Base-by-base conservation (phyloP, 116 monocot species). In the Thalassia testudinum region DNA sequence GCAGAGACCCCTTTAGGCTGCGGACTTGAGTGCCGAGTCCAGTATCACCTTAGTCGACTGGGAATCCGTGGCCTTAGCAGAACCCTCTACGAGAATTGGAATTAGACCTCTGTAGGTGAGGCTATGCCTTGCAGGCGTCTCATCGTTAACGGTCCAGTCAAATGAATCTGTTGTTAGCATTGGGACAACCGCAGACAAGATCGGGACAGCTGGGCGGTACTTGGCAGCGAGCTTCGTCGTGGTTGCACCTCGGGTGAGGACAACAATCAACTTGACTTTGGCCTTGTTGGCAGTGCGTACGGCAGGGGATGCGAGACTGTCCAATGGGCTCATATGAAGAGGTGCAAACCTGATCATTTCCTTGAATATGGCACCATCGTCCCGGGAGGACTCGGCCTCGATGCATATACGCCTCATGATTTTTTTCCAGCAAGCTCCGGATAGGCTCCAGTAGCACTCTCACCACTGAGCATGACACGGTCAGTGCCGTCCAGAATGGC, bases 401-500 rank as follows among this genome's bases (percentile, higher is more conserved):
- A 89, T 62, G 56, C 89, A 89, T n/a, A 89, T 89, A 49, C 60
- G 66, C 22, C 80, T 66, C 89, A 89, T 89, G 61, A 72, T 64
- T 61, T 70, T 49, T 2, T 76, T 19, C 83, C 89, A 0, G 89
- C 89, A 1, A 80, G 49, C 62, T 89, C 89, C 0, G 89, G 89
- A 64, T 83, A 89, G 1, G 84, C 80, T 15, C 89, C 89, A 0
- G 89, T 83, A 89, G 79, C 89, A n/a, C n/a, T n/a, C n/a, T n/a
- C n/a, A n/a, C n/a, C n/a, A n/a, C n/a, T n/a, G n/a, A n/a, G n/a
- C n/a, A 89, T 89, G 64, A 89, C 89, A 43, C 89, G 83, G 67
- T 89, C 89, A 0, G 83, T 83, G 27, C 89, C 89, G 27, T 89
- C 89, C 17, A 89, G 74, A 38, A 89, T 83, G 1, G 89, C 89